A percentile compares a stretch with the other conserved stretches of the same genome.
Conservation (phyloP, 345 rosid species). For the Stellera chamaejasme region DNA sequence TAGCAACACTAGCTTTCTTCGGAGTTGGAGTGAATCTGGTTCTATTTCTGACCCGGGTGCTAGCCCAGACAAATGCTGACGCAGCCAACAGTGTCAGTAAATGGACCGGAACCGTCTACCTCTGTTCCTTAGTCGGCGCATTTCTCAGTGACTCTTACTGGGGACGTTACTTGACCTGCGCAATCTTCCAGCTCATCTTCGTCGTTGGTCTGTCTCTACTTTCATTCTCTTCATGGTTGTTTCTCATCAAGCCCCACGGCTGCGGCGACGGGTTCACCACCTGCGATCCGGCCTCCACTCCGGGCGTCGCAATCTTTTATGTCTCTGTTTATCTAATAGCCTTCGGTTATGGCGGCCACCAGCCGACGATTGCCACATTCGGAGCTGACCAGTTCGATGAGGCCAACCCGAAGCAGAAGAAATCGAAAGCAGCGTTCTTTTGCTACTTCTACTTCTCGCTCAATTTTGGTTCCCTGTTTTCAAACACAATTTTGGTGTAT, state of each 20-base stretch:
- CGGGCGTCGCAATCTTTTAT: slow-evolving; percentile 44
- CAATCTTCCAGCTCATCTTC: slow-evolving; percentile 43
- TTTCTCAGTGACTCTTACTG: slow-evolving; percentile 94
- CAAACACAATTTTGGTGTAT: slow-evolving; percentile 69
- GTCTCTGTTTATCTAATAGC: slow-evolving; percentile 64
- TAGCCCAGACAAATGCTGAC: slow-evolving; percentile 61
- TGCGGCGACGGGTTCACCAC: slow-evolving; percentile 49
- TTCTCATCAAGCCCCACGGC: slow-evolving; percentile 54
- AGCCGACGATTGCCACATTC: slow-evolving; percentile 81
- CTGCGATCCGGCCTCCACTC: slow-evolving; percentile 35
- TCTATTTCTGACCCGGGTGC: slow-evolving; percentile 69
- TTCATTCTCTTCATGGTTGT: slow-evolving; percentile 53
- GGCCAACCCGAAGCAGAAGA: slow-evolving; percentile 16
- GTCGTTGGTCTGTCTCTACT: slow-evolving; percentile 50
- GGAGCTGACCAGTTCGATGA: slow-evolving; percentile 85
- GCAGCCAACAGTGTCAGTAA: slow-evolving; percentile 88
- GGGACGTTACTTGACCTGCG: slow-evolving; percentile 84
- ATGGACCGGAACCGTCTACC: slow-evolving; percentile 93
- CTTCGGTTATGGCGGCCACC: slow-evolving; percentile 88
- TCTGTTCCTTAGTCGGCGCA: slow-evolving; percentile 81
- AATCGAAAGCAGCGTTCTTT: slow-evolving; percentile 49
- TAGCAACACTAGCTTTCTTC: slow-evolving; percentile 85
- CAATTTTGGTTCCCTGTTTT: slow-evolving; percentile 61
- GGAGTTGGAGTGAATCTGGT: slow-evolving; percentile 93
- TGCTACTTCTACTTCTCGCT: slow-evolving; percentile 74